phyloP scores from a whole-genome alignment of 1,284 basidiomycete genomes.

The Fomitopsis palustris region DNA sequence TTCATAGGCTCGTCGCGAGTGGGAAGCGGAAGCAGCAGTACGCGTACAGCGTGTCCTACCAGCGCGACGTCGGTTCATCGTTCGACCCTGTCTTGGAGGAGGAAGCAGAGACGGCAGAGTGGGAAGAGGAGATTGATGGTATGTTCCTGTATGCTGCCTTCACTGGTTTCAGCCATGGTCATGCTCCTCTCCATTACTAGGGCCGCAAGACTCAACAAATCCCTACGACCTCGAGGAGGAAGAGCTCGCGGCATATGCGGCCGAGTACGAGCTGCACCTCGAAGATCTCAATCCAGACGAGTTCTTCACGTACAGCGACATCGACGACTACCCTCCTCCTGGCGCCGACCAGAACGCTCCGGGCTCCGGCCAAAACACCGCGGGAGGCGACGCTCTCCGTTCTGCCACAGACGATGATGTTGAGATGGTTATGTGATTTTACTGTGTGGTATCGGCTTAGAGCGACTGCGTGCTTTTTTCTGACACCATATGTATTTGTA shows the following conservation, averaged over 20 bases:
- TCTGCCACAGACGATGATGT: background rate
- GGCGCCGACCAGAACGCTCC: constrained; percentile 7
- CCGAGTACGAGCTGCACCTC: constrained; percentile 52
- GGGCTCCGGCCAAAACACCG: background rate
- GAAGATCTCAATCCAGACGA: constrained; percentile 37
- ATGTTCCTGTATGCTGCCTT: constrained; percentile 6
- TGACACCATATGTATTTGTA: background rate
- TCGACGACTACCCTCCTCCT: constrained; percentile 15
- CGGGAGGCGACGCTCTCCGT: background rate
- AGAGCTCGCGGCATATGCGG: constrained; percentile 57
- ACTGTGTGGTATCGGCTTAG: background rate
- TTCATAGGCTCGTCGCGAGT: constrained; percentile 56
- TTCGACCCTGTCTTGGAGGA: constrained; percentile 70
- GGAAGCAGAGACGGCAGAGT: constrained; percentile 38
- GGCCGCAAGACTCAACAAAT: constrained; percentile 4
- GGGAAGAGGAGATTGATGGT: constrained; percentile 55
- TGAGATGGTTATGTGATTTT: constrained; percentile 4
- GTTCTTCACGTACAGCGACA: constrained; percentile 28
- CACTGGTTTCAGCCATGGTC: background rate
- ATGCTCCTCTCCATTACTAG: background rate
- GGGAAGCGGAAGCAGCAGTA: constrained; percentile 45
- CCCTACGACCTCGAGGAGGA: constrained; percentile 45
- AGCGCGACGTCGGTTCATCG: constrained; percentile 68
- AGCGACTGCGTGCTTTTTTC: background rate
- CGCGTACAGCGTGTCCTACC: constrained; percentile 56